Base-by-base conservation (phyloP, 345 rosid genomes). In the Tarenaya hassleriana region DNA sequence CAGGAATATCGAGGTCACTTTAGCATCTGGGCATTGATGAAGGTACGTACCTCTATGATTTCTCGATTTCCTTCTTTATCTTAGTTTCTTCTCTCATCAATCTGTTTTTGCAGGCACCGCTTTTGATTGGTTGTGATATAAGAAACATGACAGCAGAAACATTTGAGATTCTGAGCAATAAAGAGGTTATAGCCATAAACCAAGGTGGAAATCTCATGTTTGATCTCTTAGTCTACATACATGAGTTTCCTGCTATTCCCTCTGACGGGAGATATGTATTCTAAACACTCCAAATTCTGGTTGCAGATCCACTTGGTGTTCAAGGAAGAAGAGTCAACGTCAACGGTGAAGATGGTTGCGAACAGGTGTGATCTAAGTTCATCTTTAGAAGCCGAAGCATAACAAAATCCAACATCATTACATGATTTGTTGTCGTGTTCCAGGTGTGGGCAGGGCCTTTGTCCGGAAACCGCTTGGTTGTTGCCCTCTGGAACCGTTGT, bases 371-470 rank as follows among this genome's bases (percentile, higher is more conserved):
- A 16, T 16, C 9, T 7, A 17, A 12, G 8, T 45, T 12, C 48
- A 16, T 8, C 3, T 15, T 41, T 47, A 13, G 32, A 13, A 16
- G 37, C 15, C 19, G 12, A 9, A 34, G 18, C 16, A 20, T 16
- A 24, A 7, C 46, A 38, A 18, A 39, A 34, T 31, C 14, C 8
- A 38, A 12, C 33, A 11, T 24, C 29, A 24, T 24, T 5, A 24
- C 3, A 24, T 56, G 40, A 48, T 49, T 40, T 7, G n/a, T 6
- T 56, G 52, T 56, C 41, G 41, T 50, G 41, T 52, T 60, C 3
- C 75, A 90, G 96, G 79, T 92, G 49, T 92, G 98, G 98, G 88
- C 88, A 15, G 97, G 98, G 24, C 97, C 98, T n/a, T 74, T 92
- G 63, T 66, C 86, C 15, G 86, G 67, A 49, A 64, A 77, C 45